Evolutionary conservation across 192 early-diverging fungal species (phyloP).

Genomic region (Pilaira anomala): DNA sequence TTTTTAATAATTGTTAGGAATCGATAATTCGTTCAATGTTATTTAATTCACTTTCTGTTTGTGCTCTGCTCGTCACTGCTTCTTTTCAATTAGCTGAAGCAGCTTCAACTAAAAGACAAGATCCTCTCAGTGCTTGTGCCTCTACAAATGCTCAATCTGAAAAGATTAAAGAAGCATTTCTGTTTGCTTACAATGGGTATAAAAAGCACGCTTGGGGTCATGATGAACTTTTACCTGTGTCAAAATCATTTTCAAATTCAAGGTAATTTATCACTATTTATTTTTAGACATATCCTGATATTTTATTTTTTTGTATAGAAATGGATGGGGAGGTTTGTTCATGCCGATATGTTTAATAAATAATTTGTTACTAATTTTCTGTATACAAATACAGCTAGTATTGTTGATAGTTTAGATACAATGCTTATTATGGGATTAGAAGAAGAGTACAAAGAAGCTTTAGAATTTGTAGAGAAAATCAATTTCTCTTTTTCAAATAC

Average conservation of each 20-base stretch:
- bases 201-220: conserved; percentile 67
- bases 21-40: too few species aligned
- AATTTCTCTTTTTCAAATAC: conserved; percentile 42
- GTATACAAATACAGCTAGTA: conserved; percentile 43
- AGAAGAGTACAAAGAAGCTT: conserved; percentile 12
- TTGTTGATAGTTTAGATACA: conserved; percentile 86
- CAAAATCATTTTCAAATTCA: conserved; percentile 26
- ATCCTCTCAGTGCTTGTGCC: too few species aligned
- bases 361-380: neutral
- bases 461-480: conserved; percentile 28
- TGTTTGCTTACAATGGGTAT: conserved; percentile 74
- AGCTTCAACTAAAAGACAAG: too few species aligned
- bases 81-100: too few species aligned
- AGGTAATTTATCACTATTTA: conserved; percentile 17
- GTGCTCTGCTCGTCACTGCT: too few species aligned
- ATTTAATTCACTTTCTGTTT: too few species aligned
- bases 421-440: conserved; percentile 76
- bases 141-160: conserved; percentile 8
- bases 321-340: conserved; percentile 48
- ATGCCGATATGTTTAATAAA: neutral
- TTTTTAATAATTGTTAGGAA: too few species aligned
- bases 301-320: conserved; percentile 22
- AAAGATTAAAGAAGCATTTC: conserved; percentile 56
- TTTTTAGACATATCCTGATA: neutral
- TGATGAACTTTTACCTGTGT: conserved; percentile 58